Base-by-base conservation (phyloP, 2,329 filamentous ascomycete genomes). In the Hymenoscyphus salicellus region DNA sequence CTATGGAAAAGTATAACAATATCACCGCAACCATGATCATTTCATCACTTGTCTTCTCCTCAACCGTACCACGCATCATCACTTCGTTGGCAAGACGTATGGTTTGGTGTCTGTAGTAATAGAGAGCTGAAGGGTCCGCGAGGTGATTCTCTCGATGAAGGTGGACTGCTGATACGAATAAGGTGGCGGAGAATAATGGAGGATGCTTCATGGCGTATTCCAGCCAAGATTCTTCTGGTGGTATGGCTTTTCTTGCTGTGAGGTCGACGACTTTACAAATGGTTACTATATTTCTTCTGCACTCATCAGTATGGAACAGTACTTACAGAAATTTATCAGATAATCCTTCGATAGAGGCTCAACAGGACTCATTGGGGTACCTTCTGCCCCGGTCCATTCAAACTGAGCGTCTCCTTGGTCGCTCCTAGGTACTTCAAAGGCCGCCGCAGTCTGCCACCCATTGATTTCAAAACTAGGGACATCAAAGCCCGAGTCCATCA, bases 1-100 rank as follows among this genome's bases (percentile, higher is more conserved):
- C 63, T 38, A 67, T 66, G 55, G 69, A 70, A 38, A 70, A 71
- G 49, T 70, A 67, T 10, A 71, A 33, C 30, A 72, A 52, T 23
- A 71, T 64, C 46, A 72, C 41, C 11, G 65, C 66, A 10, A 67
- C 65, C 38, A 70, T 59, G 11, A 72, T 65, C 68, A 70, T 70
- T 32, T 72, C 63, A 62, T 72, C 70, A 23, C 63, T 66, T 2
- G 63, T 62, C 5, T 61, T 67, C 32, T 69, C 66, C 10, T 43
- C 61, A 0, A 64, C 55, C 20, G 49, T 33, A 20, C 61, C 62
- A 10, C 23, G 16, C n/a, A 28, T n/a, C 67, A 71, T 62, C 10
- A 60, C 66, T 43, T 69, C 61, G 52, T 71, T 71, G 17, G 65
- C 70, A 17, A 69, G 33, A 20, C 63, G 60, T n/a, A 72, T 69